These are phyloP conservation scores for Lophium mytilinum DNA, from an alignment of 495 filamentous ascomycete species.

Conservation along the genomic window DNA sequence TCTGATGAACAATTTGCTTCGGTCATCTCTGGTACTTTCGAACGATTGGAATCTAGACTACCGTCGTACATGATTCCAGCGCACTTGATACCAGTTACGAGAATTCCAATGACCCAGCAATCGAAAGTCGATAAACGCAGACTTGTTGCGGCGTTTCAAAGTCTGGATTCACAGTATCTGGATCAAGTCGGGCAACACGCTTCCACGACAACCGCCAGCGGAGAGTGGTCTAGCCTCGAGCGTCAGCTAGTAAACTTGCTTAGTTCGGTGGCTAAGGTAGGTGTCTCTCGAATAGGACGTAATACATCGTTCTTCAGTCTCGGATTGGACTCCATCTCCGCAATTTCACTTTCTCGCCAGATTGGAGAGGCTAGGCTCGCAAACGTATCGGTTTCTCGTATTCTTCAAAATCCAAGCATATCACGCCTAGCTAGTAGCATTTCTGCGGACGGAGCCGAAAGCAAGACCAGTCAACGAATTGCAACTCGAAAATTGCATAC, in stretches of 20 bases:
- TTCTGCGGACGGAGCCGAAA: not conserved
- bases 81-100: conserved; percentile 55
- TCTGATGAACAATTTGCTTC: not conserved
- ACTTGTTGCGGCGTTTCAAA: conserved; percentile 33
- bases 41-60: conserved; percentile 36
- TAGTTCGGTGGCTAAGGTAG: conserved; percentile 39
- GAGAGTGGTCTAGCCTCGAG: conserved; percentile 36
- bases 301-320: conserved; percentile 53
- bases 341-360: conserved; percentile 54
- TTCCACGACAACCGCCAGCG: conserved; percentile 15
- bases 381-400: conserved; percentile 49
- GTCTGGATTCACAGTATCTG: conserved; percentile 20
- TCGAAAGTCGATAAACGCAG: conserved; percentile 53
- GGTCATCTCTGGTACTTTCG: conserved; percentile 6
- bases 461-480: not conserved
- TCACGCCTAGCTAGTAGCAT: conserved; percentile 44
- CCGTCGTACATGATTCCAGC: conserved; percentile 64
- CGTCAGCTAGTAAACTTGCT: conserved; percentile 44
- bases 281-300: conserved; percentile 38
- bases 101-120: conserved; percentile 54
- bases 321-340: conserved; percentile 75
- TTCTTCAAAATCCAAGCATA: conserved; percentile 55
- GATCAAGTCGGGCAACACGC: conserved; percentile 25
- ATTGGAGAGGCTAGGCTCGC: conserved; percentile 38
- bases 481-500: not conserved